Percentiles rank a stretch among this genome's conserved stretches.
These are phyloP conservation scores for Melampsora americana DNA, from an alignment of 1,284 basidiomycete species.

Conservation along the genomic window DNA sequence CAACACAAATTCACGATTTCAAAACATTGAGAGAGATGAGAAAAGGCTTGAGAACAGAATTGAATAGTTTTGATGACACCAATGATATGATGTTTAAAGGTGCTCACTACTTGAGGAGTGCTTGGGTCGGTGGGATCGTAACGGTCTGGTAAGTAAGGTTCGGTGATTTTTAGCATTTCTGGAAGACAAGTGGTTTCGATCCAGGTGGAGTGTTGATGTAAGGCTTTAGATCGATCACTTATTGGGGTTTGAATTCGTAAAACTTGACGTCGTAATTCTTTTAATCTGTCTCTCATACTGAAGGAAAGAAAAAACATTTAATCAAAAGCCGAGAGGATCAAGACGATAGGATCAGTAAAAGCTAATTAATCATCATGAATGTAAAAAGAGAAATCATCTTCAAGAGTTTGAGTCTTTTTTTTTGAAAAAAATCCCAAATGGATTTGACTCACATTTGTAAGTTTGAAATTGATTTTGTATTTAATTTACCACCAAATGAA, in stretches of 20 bases:
- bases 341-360: not conserved
- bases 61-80: slow-evolving; percentile 17
- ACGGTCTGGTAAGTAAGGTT: slow-evolving; percentile 31
- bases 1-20: slow-evolving; percentile 10
- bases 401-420: not conserved
- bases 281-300: slow-evolving; percentile 22
- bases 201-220: slow-evolving; percentile 9
- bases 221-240: not conserved
- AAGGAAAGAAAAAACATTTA: not conserved
- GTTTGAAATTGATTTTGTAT: slow-evolving; percentile 23
- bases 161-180: slow-evolving; percentile 7
- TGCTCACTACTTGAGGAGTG: slow-evolving; percentile 12
- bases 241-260: slow-evolving; percentile 14
- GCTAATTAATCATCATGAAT: not conserved
- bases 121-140: slow-evolving; percentile 25
- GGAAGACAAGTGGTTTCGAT: slow-evolving; percentile 16
- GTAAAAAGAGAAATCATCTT: too few relatives aligned
- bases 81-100: slow-evolving; percentile 12
- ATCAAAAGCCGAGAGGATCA: not conserved
- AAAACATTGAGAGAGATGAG: slow-evolving; percentile 13
- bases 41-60: slow-evolving; percentile 5
- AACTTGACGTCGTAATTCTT: slow-evolving; percentile 12
- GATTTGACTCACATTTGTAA: slow-evolving; percentile 18
- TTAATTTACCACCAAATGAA: slow-evolving; percentile 38
- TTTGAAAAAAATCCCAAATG: slow-evolving; percentile 14